Percentiles rank a stretch among this genome's conserved stretches.
phyloP scores from a whole-genome alignment of 768 basidiomycete genomes.

The Paxillus ammoniavirescens region DNA sequence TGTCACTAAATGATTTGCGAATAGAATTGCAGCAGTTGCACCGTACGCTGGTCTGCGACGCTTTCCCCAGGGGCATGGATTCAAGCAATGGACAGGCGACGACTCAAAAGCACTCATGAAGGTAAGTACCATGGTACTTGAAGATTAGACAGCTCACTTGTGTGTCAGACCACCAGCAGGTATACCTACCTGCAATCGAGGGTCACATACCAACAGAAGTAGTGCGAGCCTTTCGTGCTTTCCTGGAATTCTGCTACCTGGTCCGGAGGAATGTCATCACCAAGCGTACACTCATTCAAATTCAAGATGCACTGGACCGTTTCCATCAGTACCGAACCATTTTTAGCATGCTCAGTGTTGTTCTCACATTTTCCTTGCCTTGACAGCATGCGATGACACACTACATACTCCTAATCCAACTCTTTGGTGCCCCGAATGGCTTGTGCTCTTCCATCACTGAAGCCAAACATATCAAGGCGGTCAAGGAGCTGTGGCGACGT shows the following conservation, averaged over 20 bases:
- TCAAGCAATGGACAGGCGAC: slow-evolving; percentile 38
- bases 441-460: slow-evolving; percentile 37
- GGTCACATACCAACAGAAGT: slow-evolving; percentile 20
- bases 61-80: slow-evolving; percentile 30
- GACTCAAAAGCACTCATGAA: slow-evolving; percentile 40
- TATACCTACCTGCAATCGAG: slow-evolving; percentile 26
- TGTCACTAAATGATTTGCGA: too few species aligned
- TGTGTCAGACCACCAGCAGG: too few species aligned
- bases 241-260: slow-evolving; percentile 36
- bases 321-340: slow-evolving; percentile 6
- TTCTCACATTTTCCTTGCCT: slow-evolving; percentile 23
- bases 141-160: too few species aligned
- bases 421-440: slow-evolving; percentile 34
- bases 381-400: slow-evolving; percentile 32
- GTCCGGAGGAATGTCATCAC: slow-evolving; percentile 15
- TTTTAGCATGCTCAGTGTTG: not conserved
- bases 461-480: slow-evolving; percentile 33
- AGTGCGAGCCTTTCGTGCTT: slow-evolving; percentile 13
- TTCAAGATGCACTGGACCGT: slow-evolving; percentile 13
- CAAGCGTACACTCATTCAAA: slow-evolving; percentile 14
- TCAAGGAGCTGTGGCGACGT: slow-evolving; percentile 32
- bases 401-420: slow-evolving; percentile 18
- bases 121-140: slow-evolving; percentile 12
- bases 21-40: slow-evolving; percentile 28
- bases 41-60: slow-evolving; percentile 25